Evolutionary conservation across 352 stramenopile species (phyloP), one percentile per base, ranked within the genome.

Genomic region (Pythium myriotylum): DNA sequence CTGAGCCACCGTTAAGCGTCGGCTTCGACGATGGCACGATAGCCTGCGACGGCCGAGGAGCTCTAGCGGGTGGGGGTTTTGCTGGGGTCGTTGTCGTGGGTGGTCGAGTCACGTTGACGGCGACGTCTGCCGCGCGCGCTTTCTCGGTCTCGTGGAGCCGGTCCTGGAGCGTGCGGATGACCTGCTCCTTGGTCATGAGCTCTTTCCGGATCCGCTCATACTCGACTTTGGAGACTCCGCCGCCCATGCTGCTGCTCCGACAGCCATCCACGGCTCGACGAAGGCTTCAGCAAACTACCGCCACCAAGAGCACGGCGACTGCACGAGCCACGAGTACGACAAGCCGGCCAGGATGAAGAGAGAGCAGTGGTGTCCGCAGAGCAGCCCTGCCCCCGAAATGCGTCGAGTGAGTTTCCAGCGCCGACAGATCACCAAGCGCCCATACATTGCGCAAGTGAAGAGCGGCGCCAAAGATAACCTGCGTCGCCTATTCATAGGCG

Each of bases 191-290:
- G 16, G 79, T 64, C 29, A 88, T 59, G 32, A 89, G 49, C 55
- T 92, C 83, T 46, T 83, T 85, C 58, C 78, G 77, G 68, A 90
- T 79, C 53, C 77, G 80, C 32, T 89, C 82, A 51, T 89, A 89
- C 70, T 91, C 79, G 56, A 43, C 65, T 62, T 84, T 91, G 63
- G 79, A 91, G 65, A 91, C 79, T 35, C 82, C 82, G 23, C 79
- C 79, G 22, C 82, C 82, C 82, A 91, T 91, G 19, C 59, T 32
- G 19, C 59, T 32, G 9, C 24, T 37, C 5, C 22, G 20, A 20
- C 43, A n/a, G 5, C 16, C 53, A 52, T 57, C 35, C 50, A 57
- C n/a, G n/a, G n/a, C n/a, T n/a, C n/a, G n/a, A n/a, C 49, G 8
- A 40, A 40, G 33, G 33, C 14, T 43, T 17, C 37, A 20, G 37